Percentiles rank a stretch among this genome's conserved stretches.
phyloP scores from a whole-genome alignment of 2,329 filamentous ascomycete genomes.

The Ustulina deusta region DNA sequence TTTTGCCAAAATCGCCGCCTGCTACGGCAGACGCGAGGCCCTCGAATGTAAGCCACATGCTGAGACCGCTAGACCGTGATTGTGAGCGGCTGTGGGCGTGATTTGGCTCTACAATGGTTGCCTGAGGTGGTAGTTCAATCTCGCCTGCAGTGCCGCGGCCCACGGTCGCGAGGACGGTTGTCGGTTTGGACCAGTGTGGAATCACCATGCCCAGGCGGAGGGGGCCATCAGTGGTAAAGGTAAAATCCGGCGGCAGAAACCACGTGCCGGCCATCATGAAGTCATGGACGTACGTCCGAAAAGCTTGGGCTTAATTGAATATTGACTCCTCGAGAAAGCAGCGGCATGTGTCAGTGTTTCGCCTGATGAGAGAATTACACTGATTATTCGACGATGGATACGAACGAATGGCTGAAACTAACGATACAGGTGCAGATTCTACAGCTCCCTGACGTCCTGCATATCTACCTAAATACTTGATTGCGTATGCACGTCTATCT shows the following conservation, averaged over 20 bases:
- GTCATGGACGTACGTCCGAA: too few relatives aligned
- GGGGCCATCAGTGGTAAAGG: conserved; percentile 14
- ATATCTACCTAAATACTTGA: too few relatives aligned
- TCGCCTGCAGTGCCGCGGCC: neutral
- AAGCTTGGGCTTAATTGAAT: too few relatives aligned
- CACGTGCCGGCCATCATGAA: conserved; percentile 7
- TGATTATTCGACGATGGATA: too few relatives aligned
- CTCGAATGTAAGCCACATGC: conserved; percentile 2
- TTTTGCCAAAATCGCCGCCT: neutral
- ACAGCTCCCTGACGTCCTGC: too few relatives aligned
- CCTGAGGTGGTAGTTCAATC: conserved; percentile 9
- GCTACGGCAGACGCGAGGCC: neutral
- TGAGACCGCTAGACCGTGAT: neutral
- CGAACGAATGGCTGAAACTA: too few relatives aligned
- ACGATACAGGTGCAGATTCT: too few relatives aligned
- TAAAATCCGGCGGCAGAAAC: conserved; percentile 25
- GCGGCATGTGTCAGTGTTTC: too few relatives aligned
- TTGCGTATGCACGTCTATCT: too few relatives aligned
- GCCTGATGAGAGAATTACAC: too few relatives aligned
- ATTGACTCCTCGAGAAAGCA: too few relatives aligned
- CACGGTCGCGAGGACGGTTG: conserved; percentile 15
- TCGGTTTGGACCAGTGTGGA: conserved; percentile 14
- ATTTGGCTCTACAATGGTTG: conserved; percentile 15
- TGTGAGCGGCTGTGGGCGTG: conserved; percentile 9
- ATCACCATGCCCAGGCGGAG: conserved; percentile 23